These are phyloP conservation scores for Auricularia sp. DNA, from an alignment of 768 basidiomycete genomes.

Conservation along the genomic window DNA sequence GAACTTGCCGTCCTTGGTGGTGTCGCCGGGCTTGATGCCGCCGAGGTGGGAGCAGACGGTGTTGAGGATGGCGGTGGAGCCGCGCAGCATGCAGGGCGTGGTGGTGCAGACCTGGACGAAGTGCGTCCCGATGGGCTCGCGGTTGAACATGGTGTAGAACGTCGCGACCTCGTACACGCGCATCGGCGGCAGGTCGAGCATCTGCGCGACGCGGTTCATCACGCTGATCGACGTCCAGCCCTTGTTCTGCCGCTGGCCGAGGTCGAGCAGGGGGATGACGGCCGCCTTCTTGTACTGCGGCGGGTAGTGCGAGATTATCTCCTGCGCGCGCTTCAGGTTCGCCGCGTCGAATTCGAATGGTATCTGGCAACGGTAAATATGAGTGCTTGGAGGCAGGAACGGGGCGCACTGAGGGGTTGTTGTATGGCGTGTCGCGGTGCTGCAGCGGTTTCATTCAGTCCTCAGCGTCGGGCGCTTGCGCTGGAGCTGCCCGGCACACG, in stretches of 20 bases:
- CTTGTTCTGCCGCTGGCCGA: slow-evolving; percentile 95
- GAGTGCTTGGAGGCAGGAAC: slow-evolving; percentile 2
- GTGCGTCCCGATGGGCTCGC: slow-evolving; percentile 91
- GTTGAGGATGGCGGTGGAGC: slow-evolving; percentile 83
- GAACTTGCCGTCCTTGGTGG: slow-evolving; percentile 94
- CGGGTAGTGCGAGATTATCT: slow-evolving; percentile 90
- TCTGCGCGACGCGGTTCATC: slow-evolving; percentile 95
- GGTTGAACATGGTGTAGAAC: slow-evolving; percentile 99
- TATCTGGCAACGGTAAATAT: slow-evolving; percentile 42
- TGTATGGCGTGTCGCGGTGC: slow-evolving; percentile 93
- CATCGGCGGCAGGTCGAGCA: slow-evolving; percentile 94
- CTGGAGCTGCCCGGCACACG: slow-evolving; percentile 22
- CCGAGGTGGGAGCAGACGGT: slow-evolving; percentile 77
- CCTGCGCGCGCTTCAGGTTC: slow-evolving; percentile 76
- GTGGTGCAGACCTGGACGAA: slow-evolving; percentile 99
- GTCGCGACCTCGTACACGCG: slow-evolving; percentile 98
- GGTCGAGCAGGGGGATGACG: slow-evolving; percentile 90
- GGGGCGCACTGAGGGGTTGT: slow-evolving; percentile 71
- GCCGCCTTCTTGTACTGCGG: slow-evolving; percentile 99
- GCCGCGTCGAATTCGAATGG: slow-evolving; percentile 75
- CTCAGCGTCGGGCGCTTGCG: slow-evolving; percentile 6
- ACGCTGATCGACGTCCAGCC: slow-evolving; percentile 98
- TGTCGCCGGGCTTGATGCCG: slow-evolving; percentile 76
- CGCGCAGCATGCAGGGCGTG: slow-evolving; percentile 93
- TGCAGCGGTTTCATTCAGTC: slow-evolving; percentile 23